These are phyloP conservation scores for Neofusicoccum cordaticola DNA, from an alignment of 2,329 filamentous ascomycete genomes.

Conservation along the genomic window DNA sequence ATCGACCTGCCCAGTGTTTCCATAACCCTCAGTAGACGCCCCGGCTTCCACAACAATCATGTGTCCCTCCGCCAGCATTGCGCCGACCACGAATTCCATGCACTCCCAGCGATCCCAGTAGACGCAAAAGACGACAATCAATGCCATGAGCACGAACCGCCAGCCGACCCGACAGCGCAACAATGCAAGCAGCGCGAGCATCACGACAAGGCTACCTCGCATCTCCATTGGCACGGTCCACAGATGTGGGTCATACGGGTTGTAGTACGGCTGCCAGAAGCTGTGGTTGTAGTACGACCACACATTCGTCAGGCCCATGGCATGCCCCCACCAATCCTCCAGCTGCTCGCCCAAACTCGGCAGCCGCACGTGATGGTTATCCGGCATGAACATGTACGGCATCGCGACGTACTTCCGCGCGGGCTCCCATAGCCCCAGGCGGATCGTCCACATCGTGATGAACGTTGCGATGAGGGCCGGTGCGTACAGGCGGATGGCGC, in stretches of 20 bases:
- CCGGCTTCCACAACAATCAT: background rate
- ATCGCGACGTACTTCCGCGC: background rate
- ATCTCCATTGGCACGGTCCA: slow-evolving; percentile 49
- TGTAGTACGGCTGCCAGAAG: slow-evolving; percentile 1
- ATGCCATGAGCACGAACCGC: background rate
- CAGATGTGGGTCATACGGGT: slow-evolving; percentile 31
- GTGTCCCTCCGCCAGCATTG: background rate
- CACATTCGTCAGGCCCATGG: background rate
- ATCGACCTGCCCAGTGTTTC: background rate
- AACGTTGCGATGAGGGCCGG: slow-evolving; percentile 24
- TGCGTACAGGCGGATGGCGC: slow-evolving; percentile 36
- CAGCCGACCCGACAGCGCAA: background rate
- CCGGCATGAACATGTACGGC: background rate
- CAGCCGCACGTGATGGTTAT: background rate
- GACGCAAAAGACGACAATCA: background rate
- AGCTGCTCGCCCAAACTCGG: background rate
- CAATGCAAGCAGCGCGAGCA: slow-evolving; percentile 38
- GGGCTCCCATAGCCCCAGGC: background rate
- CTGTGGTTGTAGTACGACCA: slow-evolving; percentile 5
- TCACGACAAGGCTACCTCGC: slow-evolving; percentile 45
- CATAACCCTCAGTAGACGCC: too few relatives aligned
- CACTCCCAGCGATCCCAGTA: slow-evolving; percentile 1
- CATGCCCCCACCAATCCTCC: background rate
- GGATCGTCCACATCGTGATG: slow-evolving; percentile 28
- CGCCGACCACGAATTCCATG: background rate